These are phyloP conservation scores for Aspergillus indologenus DNA, from an alignment of 495 filamentous ascomycete genomes.

Conservation along the genomic window DNA sequence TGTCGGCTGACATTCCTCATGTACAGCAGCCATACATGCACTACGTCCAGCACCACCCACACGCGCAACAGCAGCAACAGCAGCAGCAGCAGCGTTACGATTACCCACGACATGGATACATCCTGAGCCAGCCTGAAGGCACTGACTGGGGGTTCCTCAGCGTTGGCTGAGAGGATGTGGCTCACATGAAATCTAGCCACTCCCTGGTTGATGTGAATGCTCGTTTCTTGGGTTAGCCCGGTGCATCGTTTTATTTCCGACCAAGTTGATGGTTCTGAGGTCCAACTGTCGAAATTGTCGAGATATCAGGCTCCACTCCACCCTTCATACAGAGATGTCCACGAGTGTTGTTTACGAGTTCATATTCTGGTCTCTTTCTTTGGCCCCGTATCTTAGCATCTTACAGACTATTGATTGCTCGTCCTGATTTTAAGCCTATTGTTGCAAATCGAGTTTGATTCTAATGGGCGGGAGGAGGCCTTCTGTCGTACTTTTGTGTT, in stretches of 20 bases:
- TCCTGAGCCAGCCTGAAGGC: conserved; percentile 44
- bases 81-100: conserved; percentile 37
- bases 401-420: neutral
- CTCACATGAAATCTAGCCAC: too few relatives aligned
- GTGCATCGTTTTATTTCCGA: too few relatives aligned
- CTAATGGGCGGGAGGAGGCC: conserved; percentile 19
- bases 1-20: conserved; percentile 34
- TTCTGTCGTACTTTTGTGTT: conserved; percentile 22
- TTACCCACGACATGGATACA: conserved; percentile 32
- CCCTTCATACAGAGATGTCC: neutral
- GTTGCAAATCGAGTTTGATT: conserved; percentile 4
- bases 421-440: conserved; percentile 5
- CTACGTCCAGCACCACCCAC: conserved; percentile 27
- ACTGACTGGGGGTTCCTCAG: conserved; percentile 49
- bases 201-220: too few relatives aligned
- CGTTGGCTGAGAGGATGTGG: conserved; percentile 39
- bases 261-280: too few relatives aligned
- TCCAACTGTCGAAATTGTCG: too few relatives aligned
- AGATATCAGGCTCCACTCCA: neutral
- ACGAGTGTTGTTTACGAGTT: neutral
- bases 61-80: neutral
- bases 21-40: conserved; percentile 40
- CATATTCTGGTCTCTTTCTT: conserved; percentile 1
- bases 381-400: neutral
- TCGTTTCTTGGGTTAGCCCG: too few relatives aligned